Percentiles rank a stretch among this genome's conserved stretches.
Evolutionary conservation across 805 yeast genomes (phyloP).

Genomic region (Teunomyces stri): DNA sequence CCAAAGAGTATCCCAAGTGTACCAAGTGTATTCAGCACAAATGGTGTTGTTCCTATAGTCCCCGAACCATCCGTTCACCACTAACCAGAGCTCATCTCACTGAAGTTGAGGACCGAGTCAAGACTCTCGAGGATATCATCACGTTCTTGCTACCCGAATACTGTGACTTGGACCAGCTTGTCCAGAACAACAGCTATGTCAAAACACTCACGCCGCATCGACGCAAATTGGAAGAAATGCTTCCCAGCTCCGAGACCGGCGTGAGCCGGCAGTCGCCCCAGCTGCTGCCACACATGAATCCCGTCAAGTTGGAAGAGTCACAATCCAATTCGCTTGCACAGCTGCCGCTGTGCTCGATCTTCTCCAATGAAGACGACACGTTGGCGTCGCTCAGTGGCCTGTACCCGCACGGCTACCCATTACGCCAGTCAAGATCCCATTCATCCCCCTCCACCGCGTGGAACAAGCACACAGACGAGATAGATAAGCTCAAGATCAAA

Average conservation of each 20-base stretch:
- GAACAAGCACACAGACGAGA: slow-evolving; percentile 1
- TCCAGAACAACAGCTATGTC: slow-evolving; percentile 17
- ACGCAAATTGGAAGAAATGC: not conserved
- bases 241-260: not conserved
- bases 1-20: slow-evolving; percentile 76
- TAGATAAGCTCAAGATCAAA: slow-evolving; percentile 26
- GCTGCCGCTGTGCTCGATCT: slow-evolving; percentile 25
- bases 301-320: slow-evolving; percentile 1
- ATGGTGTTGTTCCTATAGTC: slow-evolving; percentile 78
- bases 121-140: slow-evolving; percentile 28
- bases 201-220: not conserved
- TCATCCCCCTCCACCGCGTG: slow-evolving; percentile 6
- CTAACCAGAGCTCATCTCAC: slow-evolving; percentile 79
- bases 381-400: not conserved
- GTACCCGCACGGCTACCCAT: slow-evolving; percentile 8
- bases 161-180: slow-evolving; percentile 18
- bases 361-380: slow-evolving; percentile 20
- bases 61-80: slow-evolving; percentile 75
- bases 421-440: slow-evolving; percentile 14
- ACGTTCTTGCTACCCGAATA: slow-evolving; percentile 30
- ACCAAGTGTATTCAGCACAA: slow-evolving; percentile 67
- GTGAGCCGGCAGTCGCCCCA: not conserved
- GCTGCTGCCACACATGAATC: slow-evolving; percentile 2
- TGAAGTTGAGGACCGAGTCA: slow-evolving; percentile 56
- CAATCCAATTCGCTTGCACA: slow-evolving; percentile 16